These are phyloP conservation scores for Yamadazyma phyllophila DNA, from an alignment of 805 yeast genomes.

Conservation along the genomic window DNA sequence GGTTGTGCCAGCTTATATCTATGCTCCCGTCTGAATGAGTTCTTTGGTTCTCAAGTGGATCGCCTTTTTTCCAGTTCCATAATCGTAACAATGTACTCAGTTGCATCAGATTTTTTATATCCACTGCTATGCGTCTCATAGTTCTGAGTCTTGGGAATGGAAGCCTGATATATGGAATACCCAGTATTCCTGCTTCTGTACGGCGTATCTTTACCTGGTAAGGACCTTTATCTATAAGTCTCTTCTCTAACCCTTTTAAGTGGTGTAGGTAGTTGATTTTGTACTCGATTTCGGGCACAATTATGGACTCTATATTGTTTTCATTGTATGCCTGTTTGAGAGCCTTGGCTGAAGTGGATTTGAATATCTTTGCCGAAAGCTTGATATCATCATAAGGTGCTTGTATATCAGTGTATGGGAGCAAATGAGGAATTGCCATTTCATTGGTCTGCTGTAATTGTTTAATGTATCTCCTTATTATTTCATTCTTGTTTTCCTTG, in stretches of 20 bases:
- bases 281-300: constrained; percentile 34
- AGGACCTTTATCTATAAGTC: constrained; percentile 37
- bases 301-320: constrained; percentile 28
- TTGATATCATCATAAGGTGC: constrained; percentile 6
- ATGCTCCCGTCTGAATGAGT: constrained; percentile 27
- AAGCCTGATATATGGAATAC: constrained; percentile 25
- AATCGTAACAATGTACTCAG: constrained; percentile 21
- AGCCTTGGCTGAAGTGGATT: constrained; percentile 14
- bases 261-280: constrained; percentile 28
- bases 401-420: constrained; percentile 24
- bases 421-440: constrained; percentile 31
- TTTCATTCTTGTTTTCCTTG: constrained; percentile 12
- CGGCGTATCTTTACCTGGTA: constrained; percentile 26
- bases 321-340: constrained; percentile 30
- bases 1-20: constrained; percentile 19
- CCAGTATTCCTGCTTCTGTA: constrained; percentile 32
- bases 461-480: constrained; percentile 29
- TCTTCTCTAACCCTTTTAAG: constrained; percentile 18
- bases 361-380: constrained; percentile 6
- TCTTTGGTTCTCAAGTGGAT: constrained; percentile 10
- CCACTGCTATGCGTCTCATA: constrained; percentile 29
- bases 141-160: constrained; percentile 21
- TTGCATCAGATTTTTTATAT: constrained; percentile 28
- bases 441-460: constrained; percentile 22
- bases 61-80: constrained; percentile 22